Conservation (phyloP, 2,329 filamentous ascomycete species). For the Colletotrichum eleusines region DNA sequence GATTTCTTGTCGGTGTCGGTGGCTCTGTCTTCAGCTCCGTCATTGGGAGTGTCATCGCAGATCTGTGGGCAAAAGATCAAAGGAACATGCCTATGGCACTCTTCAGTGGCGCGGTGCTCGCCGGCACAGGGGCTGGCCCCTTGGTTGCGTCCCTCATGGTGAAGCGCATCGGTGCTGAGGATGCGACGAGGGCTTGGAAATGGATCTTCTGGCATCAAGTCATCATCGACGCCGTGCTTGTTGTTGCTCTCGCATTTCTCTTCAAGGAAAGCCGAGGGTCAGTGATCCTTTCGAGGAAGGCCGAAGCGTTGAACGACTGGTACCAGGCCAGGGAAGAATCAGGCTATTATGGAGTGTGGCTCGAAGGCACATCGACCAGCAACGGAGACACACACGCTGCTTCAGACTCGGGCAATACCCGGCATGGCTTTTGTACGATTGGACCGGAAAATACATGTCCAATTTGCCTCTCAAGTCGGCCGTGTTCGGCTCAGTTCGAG, state of each 20-base stretch:
- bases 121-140: constrained; percentile 84
- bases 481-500: constrained; percentile 16
- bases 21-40: constrained; percentile 86
- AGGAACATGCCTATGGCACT: constrained; percentile 92
- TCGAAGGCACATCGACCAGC: constrained; percentile 43
- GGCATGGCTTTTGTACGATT: constrained; percentile 16
- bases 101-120: constrained; percentile 82
- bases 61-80: constrained; percentile 82
- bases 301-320: constrained; percentile 79
- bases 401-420: constrained; percentile 21
- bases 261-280: constrained; percentile 87
- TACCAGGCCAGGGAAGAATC: constrained; percentile 78
- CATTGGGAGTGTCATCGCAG: constrained; percentile 91
- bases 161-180: constrained; percentile 61
- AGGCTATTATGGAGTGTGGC: constrained; percentile 66
- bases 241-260: constrained; percentile 73
- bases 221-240: constrained; percentile 74
- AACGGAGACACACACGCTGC: constrained; percentile 27
- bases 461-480: constrained; percentile 15
- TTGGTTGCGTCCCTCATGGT: constrained; percentile 78
- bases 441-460: constrained; percentile 18
- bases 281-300: constrained; percentile 83
- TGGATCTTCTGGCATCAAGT: constrained; percentile 93
- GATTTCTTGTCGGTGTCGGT: constrained; percentile 83
- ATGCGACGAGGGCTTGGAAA: constrained; percentile 62